phyloP scores from a whole-genome alignment of 1,139 yeast species.

The Protomyces pachydermus region DNA sequence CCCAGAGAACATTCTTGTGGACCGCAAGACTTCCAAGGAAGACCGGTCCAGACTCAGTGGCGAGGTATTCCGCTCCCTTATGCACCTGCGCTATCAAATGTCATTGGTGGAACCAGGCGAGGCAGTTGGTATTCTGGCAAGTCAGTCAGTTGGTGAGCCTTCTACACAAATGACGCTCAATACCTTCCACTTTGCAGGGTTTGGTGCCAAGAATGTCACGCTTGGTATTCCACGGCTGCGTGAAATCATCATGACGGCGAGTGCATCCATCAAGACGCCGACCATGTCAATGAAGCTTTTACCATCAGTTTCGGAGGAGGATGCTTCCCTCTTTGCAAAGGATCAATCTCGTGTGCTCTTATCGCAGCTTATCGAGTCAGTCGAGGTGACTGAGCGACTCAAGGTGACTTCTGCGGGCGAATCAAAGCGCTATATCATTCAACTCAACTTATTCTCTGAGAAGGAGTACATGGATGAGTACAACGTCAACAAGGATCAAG shows the following conservation, averaged over 20 bases:
- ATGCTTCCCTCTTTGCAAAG: slow-evolving; percentile 91
- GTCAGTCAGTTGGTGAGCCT: slow-evolving; percentile 98
- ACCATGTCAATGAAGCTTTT: slow-evolving; percentile 92
- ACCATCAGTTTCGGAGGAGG: slow-evolving; percentile 70
- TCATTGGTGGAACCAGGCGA: slow-evolving; percentile 94
- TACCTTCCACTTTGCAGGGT: slow-evolving; percentile 99
- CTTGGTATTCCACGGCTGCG: slow-evolving; percentile 99
- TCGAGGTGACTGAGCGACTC: slow-evolving; percentile 65
- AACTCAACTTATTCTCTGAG: slow-evolving; percentile 67
- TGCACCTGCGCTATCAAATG: slow-evolving; percentile 98
- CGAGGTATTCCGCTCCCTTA: slow-evolving; percentile 69
- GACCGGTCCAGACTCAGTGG: background rate
- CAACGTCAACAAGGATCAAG: slow-evolving; percentile 73
- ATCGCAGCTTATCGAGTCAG: slow-evolving; percentile 83
- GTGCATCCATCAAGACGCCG: slow-evolving; percentile 90
- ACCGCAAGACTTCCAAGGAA: slow-evolving; percentile 19
- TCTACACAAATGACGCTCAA: slow-evolving; percentile 99
- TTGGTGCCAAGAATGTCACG: slow-evolving; percentile 99
- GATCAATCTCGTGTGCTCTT: slow-evolving; percentile 77
- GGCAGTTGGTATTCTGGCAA: slow-evolving; percentile 96
- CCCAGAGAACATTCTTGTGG: slow-evolving; percentile 29
- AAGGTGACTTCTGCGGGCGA: slow-evolving; percentile 63
- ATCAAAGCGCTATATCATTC: slow-evolving; percentile 59
- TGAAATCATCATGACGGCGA: slow-evolving; percentile 99
- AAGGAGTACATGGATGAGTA: slow-evolving; percentile 81